phyloP scores from a whole-genome alignment of 495 filamentous ascomycete genomes.

The Cercophora samala region DNA sequence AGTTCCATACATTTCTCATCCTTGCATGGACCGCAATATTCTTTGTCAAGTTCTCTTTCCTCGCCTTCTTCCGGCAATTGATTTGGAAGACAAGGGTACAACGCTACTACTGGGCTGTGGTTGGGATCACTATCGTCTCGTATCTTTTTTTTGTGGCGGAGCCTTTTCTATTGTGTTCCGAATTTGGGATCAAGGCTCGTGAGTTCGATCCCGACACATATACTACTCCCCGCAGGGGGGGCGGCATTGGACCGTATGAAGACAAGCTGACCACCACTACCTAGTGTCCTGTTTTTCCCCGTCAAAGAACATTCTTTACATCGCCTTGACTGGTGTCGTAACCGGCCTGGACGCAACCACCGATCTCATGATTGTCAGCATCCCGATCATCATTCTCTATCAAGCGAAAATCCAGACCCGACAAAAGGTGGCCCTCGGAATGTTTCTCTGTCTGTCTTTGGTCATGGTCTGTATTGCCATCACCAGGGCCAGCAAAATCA shows the following conservation, averaged over 20 bases:
- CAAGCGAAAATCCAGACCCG: conserved; percentile 14
- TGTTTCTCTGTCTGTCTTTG: conserved; percentile 21
- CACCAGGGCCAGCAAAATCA: conserved; percentile 13
- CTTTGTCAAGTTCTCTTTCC: conserved; percentile 22
- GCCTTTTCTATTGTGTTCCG: conserved; percentile 21
- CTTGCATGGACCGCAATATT: conserved; percentile 22
- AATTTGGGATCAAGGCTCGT: conserved; percentile 19
- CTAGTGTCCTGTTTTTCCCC: conserved; percentile 17
- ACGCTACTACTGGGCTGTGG: conserved; percentile 23
- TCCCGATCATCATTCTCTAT: conserved; percentile 21
- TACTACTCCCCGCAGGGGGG: neutral
- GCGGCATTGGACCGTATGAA: neutral
- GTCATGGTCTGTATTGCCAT: conserved; percentile 22
- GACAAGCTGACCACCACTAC: neutral
- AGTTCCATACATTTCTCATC: conserved; percentile 13
- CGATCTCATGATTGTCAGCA: conserved; percentile 23
- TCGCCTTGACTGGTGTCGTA: conserved; percentile 11
- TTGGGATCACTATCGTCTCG: conserved; percentile 16
- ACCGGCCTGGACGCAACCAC: conserved; percentile 20
- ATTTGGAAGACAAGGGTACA: conserved; percentile 19
- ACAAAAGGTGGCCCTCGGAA: conserved; percentile 19
- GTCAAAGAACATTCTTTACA: conserved; percentile 3
- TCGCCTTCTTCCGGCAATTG: conserved; percentile 22
- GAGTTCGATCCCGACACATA: conserved; percentile 4
- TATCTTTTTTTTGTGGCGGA: conserved; percentile 18